phyloP scores from a whole-genome alignment of 1,139 yeast genomes.

The Yamadazyma buinensis region DNA sequence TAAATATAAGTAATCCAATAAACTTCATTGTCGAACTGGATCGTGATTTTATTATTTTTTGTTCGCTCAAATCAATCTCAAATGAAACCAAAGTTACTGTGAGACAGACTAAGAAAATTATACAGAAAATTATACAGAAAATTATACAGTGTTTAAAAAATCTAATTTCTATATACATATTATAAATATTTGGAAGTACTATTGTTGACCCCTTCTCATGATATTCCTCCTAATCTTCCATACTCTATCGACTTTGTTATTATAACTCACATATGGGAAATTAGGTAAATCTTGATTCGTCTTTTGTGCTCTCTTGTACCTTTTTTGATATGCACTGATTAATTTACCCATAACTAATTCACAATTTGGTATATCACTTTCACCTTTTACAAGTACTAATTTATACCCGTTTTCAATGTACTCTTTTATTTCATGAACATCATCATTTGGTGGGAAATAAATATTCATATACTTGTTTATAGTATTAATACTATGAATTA shows the following conservation, averaged over 20 bases:
- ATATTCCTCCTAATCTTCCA: conserved; percentile 65
- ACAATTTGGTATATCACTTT: conserved; percentile 47
- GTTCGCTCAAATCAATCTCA: too few relatives aligned
- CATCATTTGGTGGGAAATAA: conserved; percentile 45
- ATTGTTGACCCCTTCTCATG: conserved; percentile 40
- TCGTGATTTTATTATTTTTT: too few relatives aligned
- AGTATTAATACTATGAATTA: conserved; percentile 62
- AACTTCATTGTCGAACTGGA: conserved; percentile 1
- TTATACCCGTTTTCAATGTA: conserved; percentile 22
- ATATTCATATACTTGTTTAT: conserved; percentile 43
- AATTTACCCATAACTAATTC: conserved; percentile 29
- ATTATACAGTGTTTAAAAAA: too few relatives aligned
- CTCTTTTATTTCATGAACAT: conserved; percentile 10
- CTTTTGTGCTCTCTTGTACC: conserved; percentile 12
- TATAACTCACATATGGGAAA: conserved; percentile 54
- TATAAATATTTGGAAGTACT: background rate
- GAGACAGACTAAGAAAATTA: too few relatives aligned
- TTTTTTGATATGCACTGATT: conserved; percentile 12
- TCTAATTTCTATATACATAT: background rate
- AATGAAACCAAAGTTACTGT: too few relatives aligned
- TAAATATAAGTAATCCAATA: background rate
- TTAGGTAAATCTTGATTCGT: conserved; percentile 11
- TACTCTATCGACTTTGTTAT: conserved; percentile 51
- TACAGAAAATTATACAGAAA: too few relatives aligned
- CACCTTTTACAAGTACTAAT: conserved; percentile 58